Evolutionary conservation across 352 stramenopile species (phyloP), one percentile per base, ranked within the genome.

Genomic region (Globisporangium spiculum): DNA sequence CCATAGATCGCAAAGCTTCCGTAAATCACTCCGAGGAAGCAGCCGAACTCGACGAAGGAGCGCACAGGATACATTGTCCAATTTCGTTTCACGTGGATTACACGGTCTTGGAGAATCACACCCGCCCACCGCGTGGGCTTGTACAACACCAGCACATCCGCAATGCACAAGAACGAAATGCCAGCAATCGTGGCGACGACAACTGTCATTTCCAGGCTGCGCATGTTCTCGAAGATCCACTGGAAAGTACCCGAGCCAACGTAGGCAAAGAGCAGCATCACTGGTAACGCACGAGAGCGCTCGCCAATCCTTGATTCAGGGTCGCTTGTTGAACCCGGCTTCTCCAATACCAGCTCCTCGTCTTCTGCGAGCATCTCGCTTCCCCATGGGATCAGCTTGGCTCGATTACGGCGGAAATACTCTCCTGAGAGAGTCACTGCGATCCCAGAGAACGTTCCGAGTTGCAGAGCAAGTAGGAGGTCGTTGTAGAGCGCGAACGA

Each of bases 211-310:
- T 96, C 88, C 18, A 96, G 72, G 48, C 86, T 90, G 48, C 88
- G 86, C 56, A 93, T 89, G 64, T 96, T 93, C 62, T 96, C 88
- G 59, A 91, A 96, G 34, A 96, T 96, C 88, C 88, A 95, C 62
- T 93, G 85, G 64, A 95, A 95, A 9, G 88, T 95, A 36, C 88
- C 85, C 18, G 88, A 93, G 1, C 88, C 88, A 24, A 96, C 86
- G 66, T 96, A 96, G 22, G 86, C 86, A 67, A 96, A 94, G 48
- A 96, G 69, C 5, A 94, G 69, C 80, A 96, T 91, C 8, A 81
- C 70, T 26, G 80, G 77, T 27, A 88, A 70, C 10, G 75, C 76
- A 10, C 78, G 71, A 18, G 69, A 76, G 52, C 41, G 58, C 41
- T 41, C 58, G 16, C 48, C 69, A 44, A 26, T 55, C 20, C 26